A percentile compares a stretch with the other conserved stretches of the same genome.
phyloP scores from a whole-genome alignment of 78 protist genomes.

The Monosiga brevicollis region DNA sequence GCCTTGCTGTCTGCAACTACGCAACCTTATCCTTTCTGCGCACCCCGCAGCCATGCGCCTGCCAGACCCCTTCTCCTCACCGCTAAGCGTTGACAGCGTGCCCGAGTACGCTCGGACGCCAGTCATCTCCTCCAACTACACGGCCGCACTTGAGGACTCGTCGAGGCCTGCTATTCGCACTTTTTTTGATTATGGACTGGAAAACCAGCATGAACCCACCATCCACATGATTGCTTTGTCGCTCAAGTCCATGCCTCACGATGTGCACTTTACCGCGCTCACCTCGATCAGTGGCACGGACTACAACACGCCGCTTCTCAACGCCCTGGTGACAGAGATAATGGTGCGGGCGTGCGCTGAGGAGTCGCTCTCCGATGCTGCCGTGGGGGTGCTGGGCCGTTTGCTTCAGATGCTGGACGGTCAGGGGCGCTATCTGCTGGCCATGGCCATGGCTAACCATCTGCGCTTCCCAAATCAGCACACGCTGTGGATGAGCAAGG shows the following conservation, averaged over 20 bases:
- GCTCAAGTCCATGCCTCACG: conserved; percentile 36
- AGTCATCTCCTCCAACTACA: conserved; percentile 37
- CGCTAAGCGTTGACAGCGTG: conserved; percentile 77
- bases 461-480: conserved; percentile 93
- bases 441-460: conserved; percentile 94
- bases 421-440: conserved; percentile 68
- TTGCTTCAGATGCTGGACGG: no score
- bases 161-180: no score
- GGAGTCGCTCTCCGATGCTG: conserved; percentile 36
- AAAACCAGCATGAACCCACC: no score
- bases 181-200: no score
- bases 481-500: conserved; percentile 86
- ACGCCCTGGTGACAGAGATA: conserved; percentile 81
- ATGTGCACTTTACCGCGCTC: conserved; percentile 7
- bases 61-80: conserved; percentile 95
- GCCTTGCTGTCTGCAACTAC: conserved; percentile 83
- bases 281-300: conserved; percentile 12
- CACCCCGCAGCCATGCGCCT: conserved; percentile 85
- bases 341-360: conserved; percentile 58
- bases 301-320: conserved; percentile 76
- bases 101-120: conserved; percentile 88
- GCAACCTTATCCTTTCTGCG: conserved; percentile 90
- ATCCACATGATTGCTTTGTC: conserved; percentile 46
- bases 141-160: conserved; percentile 30
- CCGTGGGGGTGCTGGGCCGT: no score